Conservation (phyloP, 768 basidiomycete genomes). For the Chalciporus chontae region DNA sequence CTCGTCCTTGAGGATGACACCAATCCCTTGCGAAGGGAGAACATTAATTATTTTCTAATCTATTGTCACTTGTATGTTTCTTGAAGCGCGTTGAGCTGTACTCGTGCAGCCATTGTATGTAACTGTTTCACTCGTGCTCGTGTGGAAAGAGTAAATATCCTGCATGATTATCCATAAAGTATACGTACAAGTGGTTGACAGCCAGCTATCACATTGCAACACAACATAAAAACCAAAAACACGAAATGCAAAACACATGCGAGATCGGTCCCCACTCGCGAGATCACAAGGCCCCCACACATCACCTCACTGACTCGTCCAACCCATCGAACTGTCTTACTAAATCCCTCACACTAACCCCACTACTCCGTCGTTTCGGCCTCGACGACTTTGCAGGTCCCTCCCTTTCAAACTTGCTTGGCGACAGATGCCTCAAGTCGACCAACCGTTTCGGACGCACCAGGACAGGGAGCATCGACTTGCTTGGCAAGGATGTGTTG, state of each 20-base stretch:
- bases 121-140: too few species aligned
- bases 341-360: constrained; percentile 69
- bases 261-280: neutral
- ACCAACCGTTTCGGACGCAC: constrained; percentile 48
- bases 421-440: constrained; percentile 42
- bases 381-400: constrained; percentile 23
- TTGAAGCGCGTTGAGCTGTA: too few species aligned
- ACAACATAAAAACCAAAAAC: constrained; percentile 5
- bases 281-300: neutral
- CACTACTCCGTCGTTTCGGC: constrained; percentile 52
- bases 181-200: neutral
- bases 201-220: neutral
- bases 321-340: constrained; percentile 56
- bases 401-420: constrained; percentile 38
- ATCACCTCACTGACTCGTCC: constrained; percentile 4
- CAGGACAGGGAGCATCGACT: constrained; percentile 43
- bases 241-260: neutral
- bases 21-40: neutral
- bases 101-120: too few species aligned
- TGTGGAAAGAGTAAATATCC: too few species aligned
- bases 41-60: too few species aligned
- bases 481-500: constrained; percentile 40
- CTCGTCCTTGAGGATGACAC: too few species aligned
- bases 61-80: too few species aligned
- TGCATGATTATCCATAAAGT: neutral